phyloP scores from a whole-genome alignment of 2,329 filamentous ascomycete genomes.

The Endoconidiophora laricicola region DNA sequence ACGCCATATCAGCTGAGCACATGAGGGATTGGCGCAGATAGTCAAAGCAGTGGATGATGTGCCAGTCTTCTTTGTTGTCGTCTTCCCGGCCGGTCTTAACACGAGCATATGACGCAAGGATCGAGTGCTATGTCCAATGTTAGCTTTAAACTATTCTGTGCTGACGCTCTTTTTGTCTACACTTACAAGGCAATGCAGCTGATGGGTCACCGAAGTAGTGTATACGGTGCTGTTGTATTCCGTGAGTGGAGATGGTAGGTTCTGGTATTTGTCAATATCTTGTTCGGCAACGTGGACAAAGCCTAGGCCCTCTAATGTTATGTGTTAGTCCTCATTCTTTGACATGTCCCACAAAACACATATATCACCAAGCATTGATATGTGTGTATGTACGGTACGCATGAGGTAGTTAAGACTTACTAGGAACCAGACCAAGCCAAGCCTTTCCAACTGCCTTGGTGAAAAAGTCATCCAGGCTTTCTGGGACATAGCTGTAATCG shows the following conservation, averaged over 20 bases:
- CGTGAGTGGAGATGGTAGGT: conserved; percentile 22
- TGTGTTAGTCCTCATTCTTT: conserved; percentile 3
- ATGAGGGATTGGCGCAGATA: conserved; percentile 31
- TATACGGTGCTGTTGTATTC: conserved; percentile 22
- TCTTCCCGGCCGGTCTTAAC: conserved; percentile 11
- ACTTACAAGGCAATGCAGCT: conserved; percentile 26
- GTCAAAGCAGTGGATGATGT: conserved; percentile 32
- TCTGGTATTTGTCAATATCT: conserved; percentile 18
- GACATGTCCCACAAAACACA: no score
- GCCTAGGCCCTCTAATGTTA: conserved; percentile 20
- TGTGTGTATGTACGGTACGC: neutral
- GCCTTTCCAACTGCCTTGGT: conserved; percentile 19
- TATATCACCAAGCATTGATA: no score
- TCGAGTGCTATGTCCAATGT: conserved; percentile 17
- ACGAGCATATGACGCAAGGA: conserved; percentile 21
- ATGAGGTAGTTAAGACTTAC: conserved; percentile 9
- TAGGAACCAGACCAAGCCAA: conserved; percentile 25
- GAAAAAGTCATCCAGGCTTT: conserved; percentile 25
- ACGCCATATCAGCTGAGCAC: conserved; percentile 28
- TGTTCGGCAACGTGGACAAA: conserved; percentile 24
- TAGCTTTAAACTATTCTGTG: neutral
- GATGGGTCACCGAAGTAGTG: conserved; percentile 28
- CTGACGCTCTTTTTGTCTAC: neutral
- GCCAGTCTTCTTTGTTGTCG: conserved; percentile 16
- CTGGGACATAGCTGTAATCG: conserved; percentile 23